A percentile compares a stretch with the other conserved stretches of the same genome.
Conservation (phyloP, 331 rosid genomes). For the Quercus tomentella region DNA sequence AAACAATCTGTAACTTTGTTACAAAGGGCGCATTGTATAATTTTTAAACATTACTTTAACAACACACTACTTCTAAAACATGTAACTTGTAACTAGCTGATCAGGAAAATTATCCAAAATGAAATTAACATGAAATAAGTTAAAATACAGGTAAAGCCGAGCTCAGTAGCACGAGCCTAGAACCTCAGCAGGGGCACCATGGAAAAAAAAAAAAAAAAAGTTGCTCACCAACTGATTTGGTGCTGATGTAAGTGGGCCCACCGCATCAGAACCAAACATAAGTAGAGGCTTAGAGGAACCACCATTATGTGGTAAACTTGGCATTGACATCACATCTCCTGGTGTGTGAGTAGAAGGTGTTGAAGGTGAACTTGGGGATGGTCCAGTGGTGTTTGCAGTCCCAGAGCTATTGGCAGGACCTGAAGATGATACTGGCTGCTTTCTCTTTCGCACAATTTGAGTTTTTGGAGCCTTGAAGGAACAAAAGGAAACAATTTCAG, state of each 20-base stretch:
- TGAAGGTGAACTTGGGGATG: constrained; percentile 54
- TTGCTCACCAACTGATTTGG: constrained; percentile 58
- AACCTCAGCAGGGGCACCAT: too few species aligned
- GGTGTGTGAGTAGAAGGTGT: constrained; percentile 57
- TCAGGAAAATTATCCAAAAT: neutral
- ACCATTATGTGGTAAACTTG: constrained; percentile 44
- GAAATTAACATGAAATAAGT: neutral
- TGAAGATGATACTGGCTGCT: constrained; percentile 48
- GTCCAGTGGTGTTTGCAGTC: constrained; percentile 60
- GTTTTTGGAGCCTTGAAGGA: constrained; percentile 42
- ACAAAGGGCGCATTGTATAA: neutral
- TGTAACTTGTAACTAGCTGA: neutral
- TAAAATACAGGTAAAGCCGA: too few species aligned
- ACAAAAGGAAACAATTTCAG: constrained; percentile 4
- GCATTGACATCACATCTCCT: constrained; percentile 43
- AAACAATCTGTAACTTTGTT: neutral
- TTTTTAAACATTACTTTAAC: neutral
- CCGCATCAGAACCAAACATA: constrained; percentile 46
- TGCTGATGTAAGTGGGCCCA: constrained; percentile 47
- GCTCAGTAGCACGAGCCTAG: too few species aligned
- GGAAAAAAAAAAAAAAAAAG: neutral
- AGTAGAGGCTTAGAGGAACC: constrained; percentile 47
- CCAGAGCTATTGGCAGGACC: constrained; percentile 64
- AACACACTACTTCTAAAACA: neutral
- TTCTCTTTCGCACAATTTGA: constrained; percentile 52